A percentile compares a stretch with the other conserved stretches of the same genome.
Conservation (phyloP, 2,329 filamentous ascomycete species). For the Epichloe gansuensis region DNA sequence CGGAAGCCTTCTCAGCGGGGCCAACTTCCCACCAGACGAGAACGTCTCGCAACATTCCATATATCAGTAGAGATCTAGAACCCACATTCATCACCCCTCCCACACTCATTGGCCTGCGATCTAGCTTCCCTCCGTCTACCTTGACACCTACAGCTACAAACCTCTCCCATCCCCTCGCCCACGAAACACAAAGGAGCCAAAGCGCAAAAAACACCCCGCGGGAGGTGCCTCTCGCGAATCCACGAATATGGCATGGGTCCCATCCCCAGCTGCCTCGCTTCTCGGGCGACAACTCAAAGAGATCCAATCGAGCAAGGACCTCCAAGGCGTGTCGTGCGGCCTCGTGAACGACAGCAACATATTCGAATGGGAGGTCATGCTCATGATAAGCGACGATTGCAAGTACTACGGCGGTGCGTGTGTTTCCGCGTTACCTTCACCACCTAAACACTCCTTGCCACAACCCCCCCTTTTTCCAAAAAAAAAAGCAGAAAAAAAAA, state of each 20-base stretch:
- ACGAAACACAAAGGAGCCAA: background rate
- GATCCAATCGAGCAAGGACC: constrained; percentile 83
- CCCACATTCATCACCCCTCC: no score
- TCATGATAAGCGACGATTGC: constrained; percentile 93
- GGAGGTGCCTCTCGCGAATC: background rate
- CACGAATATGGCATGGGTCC: constrained; percentile 27
- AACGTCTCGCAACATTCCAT: no score
- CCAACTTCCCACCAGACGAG: no score
- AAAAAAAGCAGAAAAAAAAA: no score
- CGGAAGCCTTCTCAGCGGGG: no score
- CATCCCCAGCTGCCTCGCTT: constrained; percentile 54
- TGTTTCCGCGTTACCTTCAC: background rate
- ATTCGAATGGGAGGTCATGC: constrained; percentile 97
- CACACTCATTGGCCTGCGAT: no score
- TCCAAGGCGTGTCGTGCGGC: constrained; percentile 88
- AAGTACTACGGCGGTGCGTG: constrained; percentile 78
- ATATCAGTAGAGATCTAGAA: no score
- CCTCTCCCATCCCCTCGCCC: background rate
- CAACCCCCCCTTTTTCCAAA: background rate
- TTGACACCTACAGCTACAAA: background rate
- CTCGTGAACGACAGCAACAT: constrained; percentile 75
- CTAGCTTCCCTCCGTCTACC: background rate
- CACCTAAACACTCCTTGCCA: background rate
- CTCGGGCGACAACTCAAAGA: constrained; percentile 81
- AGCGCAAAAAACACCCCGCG: background rate